Evolutionary conservation across 306 rosid species (phyloP).

Genomic region (Cercis canadensis): DNA sequence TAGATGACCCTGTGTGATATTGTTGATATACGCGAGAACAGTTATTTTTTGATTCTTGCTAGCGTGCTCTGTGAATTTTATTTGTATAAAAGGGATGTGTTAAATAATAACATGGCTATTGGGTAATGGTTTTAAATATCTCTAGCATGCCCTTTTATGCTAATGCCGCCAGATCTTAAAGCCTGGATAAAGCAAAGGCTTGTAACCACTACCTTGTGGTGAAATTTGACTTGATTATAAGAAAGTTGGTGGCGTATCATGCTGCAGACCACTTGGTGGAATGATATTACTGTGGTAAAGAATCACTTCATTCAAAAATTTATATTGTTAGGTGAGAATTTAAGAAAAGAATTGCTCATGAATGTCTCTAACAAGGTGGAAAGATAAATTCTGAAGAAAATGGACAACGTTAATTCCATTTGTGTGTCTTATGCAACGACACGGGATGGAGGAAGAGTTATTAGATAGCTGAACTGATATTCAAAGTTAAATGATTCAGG

Average conservation of each 20-base stretch:
- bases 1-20: too few species aligned
- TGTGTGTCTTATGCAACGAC: neutral
- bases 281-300: neutral
- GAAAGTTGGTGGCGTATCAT: neutral
- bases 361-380: neutral
- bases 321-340: too few species aligned
- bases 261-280: neutral
- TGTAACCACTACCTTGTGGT: neutral
- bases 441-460: neutral
- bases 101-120: neutral
- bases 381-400: conserved; percentile 5
- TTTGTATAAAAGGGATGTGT: neutral
- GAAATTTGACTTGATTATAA: neutral
- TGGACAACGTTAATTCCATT: neutral
- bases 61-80: too few species aligned
- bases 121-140: neutral
- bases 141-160: neutral
- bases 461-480: neutral
- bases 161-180: neutral
- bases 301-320: too few species aligned
- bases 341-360: neutral
- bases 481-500: neutral
- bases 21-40: too few species aligned
- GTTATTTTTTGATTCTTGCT: too few species aligned
- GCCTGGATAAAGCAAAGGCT: neutral